Evolutionary conservation across 1,284 basidiomycete genomes (phyloP).

Genomic region (Sutorius eximius): DNA sequence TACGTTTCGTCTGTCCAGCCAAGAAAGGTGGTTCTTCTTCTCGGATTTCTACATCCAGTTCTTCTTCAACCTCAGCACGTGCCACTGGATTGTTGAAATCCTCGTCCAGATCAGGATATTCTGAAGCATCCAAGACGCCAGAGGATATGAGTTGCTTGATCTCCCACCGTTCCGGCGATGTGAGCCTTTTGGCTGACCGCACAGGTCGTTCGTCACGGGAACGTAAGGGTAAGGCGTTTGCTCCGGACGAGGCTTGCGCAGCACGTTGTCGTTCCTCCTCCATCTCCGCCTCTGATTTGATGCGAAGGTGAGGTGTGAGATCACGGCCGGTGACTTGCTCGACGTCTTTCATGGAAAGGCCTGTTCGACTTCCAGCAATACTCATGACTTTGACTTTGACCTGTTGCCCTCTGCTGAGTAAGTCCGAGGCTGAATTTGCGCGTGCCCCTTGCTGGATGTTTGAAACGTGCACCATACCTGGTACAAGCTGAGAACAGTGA

Average conservation of each 20-base stretch:
- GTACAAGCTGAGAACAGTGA: slow-evolving; percentile 8
- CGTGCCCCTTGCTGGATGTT: slow-evolving; percentile 84
- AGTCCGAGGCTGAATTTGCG: slow-evolving; percentile 84
- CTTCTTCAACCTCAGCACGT: slow-evolving; percentile 90
- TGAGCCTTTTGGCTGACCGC: slow-evolving; percentile 86
- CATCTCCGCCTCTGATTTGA: slow-evolving; percentile 91
- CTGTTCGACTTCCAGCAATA: slow-evolving; percentile 76
- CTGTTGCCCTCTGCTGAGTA: slow-evolving; percentile 79
- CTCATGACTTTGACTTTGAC: slow-evolving; percentile 98
- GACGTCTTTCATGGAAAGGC: slow-evolving; percentile 97
- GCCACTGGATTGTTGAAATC: slow-evolving; percentile 77
- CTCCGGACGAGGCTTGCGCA: slow-evolving; percentile 60
- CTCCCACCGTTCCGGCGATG: slow-evolving; percentile 98
- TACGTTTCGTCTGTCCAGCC: slow-evolving; percentile 93
- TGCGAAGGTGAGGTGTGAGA: slow-evolving; percentile 88
- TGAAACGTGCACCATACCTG: slow-evolving; percentile 95
- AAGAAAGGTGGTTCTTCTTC: slow-evolving; percentile 98
- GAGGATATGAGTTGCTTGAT: slow-evolving; percentile 98
- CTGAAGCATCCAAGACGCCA: slow-evolving; percentile 87
- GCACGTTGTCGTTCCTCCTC: slow-evolving; percentile 72
- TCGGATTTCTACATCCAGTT: slow-evolving; percentile 94
- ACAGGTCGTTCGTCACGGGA: slow-evolving; percentile 54
- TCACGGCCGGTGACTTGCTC: slow-evolving; percentile 90
- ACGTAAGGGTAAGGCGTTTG: slow-evolving; percentile 67
- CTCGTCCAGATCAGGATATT: slow-evolving; percentile 96